Conservation (phyloP, 2,329 filamentous ascomycete species). For the Pezicula carpinea region DNA sequence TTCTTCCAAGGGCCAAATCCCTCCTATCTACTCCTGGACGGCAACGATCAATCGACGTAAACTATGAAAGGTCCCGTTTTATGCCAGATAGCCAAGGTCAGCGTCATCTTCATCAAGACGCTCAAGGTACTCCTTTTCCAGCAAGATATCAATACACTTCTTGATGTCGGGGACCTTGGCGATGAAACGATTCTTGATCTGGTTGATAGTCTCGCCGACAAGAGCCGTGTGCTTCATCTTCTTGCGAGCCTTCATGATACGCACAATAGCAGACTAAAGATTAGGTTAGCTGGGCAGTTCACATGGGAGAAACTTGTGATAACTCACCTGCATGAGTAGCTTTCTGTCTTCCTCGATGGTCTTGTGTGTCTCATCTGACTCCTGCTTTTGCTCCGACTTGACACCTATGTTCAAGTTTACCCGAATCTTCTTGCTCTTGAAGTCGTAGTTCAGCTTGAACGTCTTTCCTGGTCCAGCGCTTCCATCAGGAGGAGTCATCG, state of each 20-base stretch:
- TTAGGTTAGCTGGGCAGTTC: constrained; percentile 25
- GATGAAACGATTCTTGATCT: constrained; percentile 88
- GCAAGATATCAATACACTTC: constrained; percentile 97
- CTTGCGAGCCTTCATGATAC: constrained; percentile 99
- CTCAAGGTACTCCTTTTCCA: constrained; percentile 99
- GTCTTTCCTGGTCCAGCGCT: constrained; percentile 75
- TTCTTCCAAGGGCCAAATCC: no score
- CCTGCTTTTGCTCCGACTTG: constrained; percentile 93
- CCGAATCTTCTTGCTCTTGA: constrained; percentile 98
- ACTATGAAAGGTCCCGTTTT: constrained; percentile 26
- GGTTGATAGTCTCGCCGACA: constrained; percentile 90
- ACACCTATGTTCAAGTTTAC: constrained; percentile 94
- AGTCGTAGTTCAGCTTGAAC: constrained; percentile 86
- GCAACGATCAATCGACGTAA: no score
- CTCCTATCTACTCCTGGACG: no score
- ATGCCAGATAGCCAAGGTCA: constrained; percentile 87
- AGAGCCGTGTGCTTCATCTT: constrained; percentile 96
- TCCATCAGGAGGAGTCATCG: constrained; percentile 63
- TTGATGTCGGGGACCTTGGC: constrained; percentile 96
- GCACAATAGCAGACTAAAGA: constrained; percentile 86
- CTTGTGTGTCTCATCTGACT: constrained; percentile 97
- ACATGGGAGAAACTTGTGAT: background rate
- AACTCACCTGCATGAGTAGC: constrained; percentile 86
- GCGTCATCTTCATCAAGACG: constrained; percentile 78
- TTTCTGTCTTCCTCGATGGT: constrained; percentile 98